Evolutionary conservation across 441 rosid genomes (phyloP).

Genomic region (Arabidopsis hybrid): DNA sequence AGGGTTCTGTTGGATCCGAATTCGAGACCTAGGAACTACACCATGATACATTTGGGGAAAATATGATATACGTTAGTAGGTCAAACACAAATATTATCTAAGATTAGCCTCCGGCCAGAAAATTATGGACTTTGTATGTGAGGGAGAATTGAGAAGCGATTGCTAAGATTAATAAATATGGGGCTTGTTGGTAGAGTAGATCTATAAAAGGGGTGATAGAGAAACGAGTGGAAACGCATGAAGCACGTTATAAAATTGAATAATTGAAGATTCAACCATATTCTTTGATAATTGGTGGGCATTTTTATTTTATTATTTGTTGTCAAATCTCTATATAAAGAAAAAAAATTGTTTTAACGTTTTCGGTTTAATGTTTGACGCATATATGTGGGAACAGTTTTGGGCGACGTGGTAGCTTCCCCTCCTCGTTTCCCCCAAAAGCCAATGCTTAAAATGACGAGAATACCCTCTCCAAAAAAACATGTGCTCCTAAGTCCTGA

Average conservation of each 20-base stretch:
- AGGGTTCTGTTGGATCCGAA: no score
- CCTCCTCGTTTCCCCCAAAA: conserved; percentile 22
- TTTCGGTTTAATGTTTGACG: conserved; percentile 31
- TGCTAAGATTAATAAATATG: conserved; percentile 21
- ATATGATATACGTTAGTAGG: no score
- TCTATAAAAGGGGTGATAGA: conserved; percentile 19
- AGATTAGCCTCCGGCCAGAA: no score
- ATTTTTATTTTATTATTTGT: not conserved
- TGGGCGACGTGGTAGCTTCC: conserved; percentile 38
- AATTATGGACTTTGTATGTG: no score
- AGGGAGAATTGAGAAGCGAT: not conserved
- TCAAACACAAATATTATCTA: no score
- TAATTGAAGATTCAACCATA: conserved; percentile 32
- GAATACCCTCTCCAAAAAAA: not conserved
- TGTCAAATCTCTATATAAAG: not conserved
- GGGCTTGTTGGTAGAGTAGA: conserved; percentile 23
- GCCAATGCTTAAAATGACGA: not conserved
- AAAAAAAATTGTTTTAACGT: conserved; percentile 4
- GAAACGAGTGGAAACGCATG: conserved; percentile 38
- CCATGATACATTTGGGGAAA: no score
- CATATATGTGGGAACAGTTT: conserved; percentile 28
- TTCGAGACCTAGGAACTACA: no score
- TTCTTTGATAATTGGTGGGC: not conserved
- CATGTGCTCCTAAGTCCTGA: conserved; percentile 1
- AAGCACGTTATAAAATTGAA: conserved; percentile 39